A percentile compares a stretch with the other conserved stretches of the same genome.
phyloP scores from a whole-genome alignment of 2,329 filamentous ascomycete genomes.

The Sporothrix sp. region DNA sequence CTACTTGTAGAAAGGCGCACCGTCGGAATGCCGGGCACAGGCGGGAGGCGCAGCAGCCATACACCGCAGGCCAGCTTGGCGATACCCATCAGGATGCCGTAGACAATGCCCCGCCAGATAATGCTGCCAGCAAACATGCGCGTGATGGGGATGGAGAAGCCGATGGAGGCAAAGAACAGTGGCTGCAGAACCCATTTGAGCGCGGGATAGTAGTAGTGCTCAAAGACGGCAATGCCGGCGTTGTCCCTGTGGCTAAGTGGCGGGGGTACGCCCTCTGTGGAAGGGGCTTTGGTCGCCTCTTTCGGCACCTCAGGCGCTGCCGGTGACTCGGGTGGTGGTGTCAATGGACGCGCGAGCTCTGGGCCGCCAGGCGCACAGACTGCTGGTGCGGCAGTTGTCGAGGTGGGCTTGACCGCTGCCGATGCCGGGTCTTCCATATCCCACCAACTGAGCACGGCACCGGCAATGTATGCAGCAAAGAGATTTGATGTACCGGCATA shows the following conservation, averaged over 20 bases:
- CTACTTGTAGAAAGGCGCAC: too few species aligned
- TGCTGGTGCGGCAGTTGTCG: neutral
- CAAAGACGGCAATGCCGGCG: slow-evolving; percentile 24
- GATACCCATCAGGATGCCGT: slow-evolving; percentile 59
- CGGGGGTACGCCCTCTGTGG: too few species aligned
- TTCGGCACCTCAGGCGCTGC: neutral
- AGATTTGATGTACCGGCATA: slow-evolving; percentile 55
- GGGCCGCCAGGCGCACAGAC: neutral
- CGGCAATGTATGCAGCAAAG: slow-evolving; percentile 54
- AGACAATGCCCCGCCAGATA: slow-evolving; percentile 65
- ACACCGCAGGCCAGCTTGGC: slow-evolving; percentile 51
- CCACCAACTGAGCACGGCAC: slow-evolving; percentile 52
- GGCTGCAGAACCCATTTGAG: slow-evolving; percentile 51
- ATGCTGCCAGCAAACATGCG: slow-evolving; percentile 54
- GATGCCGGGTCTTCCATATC: slow-evolving; percentile 23
- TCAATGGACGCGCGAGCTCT: too few species aligned
- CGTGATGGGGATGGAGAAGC: slow-evolving; percentile 68
- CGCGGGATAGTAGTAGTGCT: slow-evolving; percentile 30
- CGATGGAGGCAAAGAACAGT: slow-evolving; percentile 66
- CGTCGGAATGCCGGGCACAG: neutral
- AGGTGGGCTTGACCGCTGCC: too few species aligned
- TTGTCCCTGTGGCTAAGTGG: neutral
- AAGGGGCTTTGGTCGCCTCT: neutral
- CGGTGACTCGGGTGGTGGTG: neutral
- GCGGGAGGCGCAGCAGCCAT: slow-evolving; percentile 30